Base-by-base conservation (phyloP, 306 rosid genomes). In the Quercus engelmannii region DNA sequence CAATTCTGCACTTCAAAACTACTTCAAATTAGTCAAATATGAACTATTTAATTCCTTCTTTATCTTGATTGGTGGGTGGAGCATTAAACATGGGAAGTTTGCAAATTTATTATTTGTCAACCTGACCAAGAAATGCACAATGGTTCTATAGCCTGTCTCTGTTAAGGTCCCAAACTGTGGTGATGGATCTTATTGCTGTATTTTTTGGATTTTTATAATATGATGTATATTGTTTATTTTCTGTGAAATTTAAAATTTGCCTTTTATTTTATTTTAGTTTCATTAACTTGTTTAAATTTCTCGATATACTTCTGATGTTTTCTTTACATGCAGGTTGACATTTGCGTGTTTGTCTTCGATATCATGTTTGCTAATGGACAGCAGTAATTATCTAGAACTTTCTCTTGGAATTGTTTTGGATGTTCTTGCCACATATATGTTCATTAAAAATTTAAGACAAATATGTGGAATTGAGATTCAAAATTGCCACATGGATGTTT, bases 291-390 rank as follows among this genome's bases (percentile, higher is more conserved):
- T 78, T 78, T 20, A 84, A 54, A 56, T 76, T 33, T 78, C 55
- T 78, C 55, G 55, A 83, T 78, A 43, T 71, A 18, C 71, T 83
- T 69, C 80, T 78, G 56, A 72, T 80, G 15, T 82, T 41, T 75
- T 80, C 64, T 87, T 77, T 84, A 18, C 59, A 18, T 77, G 88
- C 96, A 94, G 98, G 98, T 92, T 69, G 96, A 86, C 83, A 90
- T 94, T 67, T 92, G 98, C 64, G 65, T 90, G 74, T 94, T 94
- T 84, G 93, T 88, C 82, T 94, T 94, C 20, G 98, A 94, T 82
- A 81, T 94, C 90, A 92, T 94, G 98, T 84, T 94, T 46, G 87
- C 92, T 58, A 92, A 92, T 79, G 97, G 96, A 82, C 84, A 92
- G 74, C 90, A 83, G 98, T 94, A 89, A 90, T 78, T 82, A 69